Base-by-base conservation (phyloP, 2,329 filamentous ascomycete genomes). In the Macrophomina tecta region DNA sequence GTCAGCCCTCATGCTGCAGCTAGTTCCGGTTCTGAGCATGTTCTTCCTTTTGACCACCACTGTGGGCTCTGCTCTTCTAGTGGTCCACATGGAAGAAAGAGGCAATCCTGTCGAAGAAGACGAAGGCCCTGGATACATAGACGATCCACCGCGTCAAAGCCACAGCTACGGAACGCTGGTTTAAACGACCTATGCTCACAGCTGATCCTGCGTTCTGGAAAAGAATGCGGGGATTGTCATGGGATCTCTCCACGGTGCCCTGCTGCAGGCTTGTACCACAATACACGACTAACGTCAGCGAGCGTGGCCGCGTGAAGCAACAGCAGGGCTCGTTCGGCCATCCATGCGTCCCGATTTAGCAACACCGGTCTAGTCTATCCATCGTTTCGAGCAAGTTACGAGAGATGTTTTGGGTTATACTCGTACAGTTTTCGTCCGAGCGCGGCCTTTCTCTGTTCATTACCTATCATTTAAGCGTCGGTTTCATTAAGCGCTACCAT, bases 11-110 rank as follows among this genome's bases (percentile, higher is more conserved):
- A 77, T 93, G 6, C 80, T 98, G 34, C 92, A 97, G 80, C 85
- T 98, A n/a, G 85, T 97, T 8, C 95, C 95, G 1, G 85, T 94
- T 12, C 79, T 97, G 58, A 96, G 91, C n/a, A 96, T 99, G 85
- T 89, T 98, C 75, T 97, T 98, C 77, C 84, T 98, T 46, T 81
- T 99, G 70, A 97, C 94, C 0, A 93, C 91, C 3, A 91, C 94
- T 1, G 88, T 89, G 23, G 95, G 94, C 2, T 90, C 92, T 51
- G 94, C 93, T 1, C 81, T 98, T 42, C 98, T 94, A 94, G 92
- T 89, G 1, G 89, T 89, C 1, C 88, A 90, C 70, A 80, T 97
- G 61, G 94, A 98, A 78, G 83, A 87, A 64, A 82, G 86, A 48
- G 45, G 65, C 18, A 66, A 56, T 40, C 53, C 64, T 12, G 46